A percentile compares a stretch with the other conserved stretches of the same genome.
phyloP scores from a whole-genome alignment of 352 stramenopile species.

The Blastocystis hominis region DNA sequence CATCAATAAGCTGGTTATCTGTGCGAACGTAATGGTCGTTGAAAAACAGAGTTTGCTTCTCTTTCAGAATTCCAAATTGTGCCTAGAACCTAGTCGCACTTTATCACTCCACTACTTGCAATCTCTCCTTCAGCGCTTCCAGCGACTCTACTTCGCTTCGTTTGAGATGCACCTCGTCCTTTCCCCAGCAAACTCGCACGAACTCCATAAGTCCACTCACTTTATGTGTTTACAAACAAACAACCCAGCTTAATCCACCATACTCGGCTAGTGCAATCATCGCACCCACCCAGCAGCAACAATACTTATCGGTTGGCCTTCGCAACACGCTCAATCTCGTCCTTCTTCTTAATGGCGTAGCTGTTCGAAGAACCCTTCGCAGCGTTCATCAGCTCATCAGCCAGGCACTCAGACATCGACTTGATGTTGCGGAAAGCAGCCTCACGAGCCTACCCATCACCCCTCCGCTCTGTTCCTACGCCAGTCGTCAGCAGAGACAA shows the following conservation, averaged over 20 bases:
- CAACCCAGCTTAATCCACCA: background rate
- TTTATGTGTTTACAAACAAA: background rate
- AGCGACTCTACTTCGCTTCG: background rate
- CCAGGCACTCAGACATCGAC: constrained; percentile 96
- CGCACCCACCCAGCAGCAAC: background rate
- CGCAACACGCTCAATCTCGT: constrained; percentile 99
- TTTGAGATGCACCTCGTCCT: background rate
- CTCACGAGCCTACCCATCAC: constrained; percentile 70
- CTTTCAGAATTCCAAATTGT: background rate
- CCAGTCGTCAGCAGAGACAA: constrained; percentile 94
- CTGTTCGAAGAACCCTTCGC: constrained; percentile 97
- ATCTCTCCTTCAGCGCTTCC: background rate
- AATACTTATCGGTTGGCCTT: constrained; percentile 97
- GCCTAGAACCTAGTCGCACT: background rate
- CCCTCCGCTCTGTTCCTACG: constrained; percentile 59
- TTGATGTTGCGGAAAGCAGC: constrained; percentile 98
- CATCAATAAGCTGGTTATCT: background rate
- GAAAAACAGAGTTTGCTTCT: background rate
- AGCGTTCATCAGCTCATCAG: constrained; percentile 99
- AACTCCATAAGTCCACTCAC: background rate
- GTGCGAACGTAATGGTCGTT: background rate
- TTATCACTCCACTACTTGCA: background rate
- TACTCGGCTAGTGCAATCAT: background rate
- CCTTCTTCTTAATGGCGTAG: constrained; percentile 99
- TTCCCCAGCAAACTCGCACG: background rate